phyloP scores from a whole-genome alignment of 1,139 yeast species.

The Kazachstania sp. region DNA sequence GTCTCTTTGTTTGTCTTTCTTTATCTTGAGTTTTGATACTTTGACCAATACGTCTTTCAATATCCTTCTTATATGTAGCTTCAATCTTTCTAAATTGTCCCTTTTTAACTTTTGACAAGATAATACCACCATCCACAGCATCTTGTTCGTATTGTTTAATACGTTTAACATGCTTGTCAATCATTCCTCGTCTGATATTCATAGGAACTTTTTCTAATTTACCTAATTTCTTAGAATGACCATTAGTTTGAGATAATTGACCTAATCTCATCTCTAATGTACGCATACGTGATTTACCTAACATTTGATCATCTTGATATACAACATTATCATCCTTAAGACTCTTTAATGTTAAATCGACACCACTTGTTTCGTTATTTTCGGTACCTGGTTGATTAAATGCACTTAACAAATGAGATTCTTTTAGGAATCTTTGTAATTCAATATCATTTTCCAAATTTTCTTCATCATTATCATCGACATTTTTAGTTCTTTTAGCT shows the following conservation, averaged over 20 bases:
- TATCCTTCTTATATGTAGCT: conserved; percentile 35
- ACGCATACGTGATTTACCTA: conserved; percentile 72
- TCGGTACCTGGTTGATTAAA: conserved; percentile 17
- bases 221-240: conserved; percentile 30
- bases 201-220: conserved; percentile 78
- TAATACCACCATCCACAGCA: conserved; percentile 83
- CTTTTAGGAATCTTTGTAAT: conserved; percentile 69
- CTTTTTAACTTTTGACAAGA: conserved; percentile 55
- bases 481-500: conserved; percentile 25
- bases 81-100: conserved; percentile 58
- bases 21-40: conserved; percentile 23
- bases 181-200: conserved; percentile 78
- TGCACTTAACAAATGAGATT: conserved; percentile 75
- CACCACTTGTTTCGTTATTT: conserved; percentile 52
- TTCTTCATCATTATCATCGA: conserved; percentile 33
- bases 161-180: conserved; percentile 45
- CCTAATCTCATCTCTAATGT: conserved; percentile 63
- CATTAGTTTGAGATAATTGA: conserved; percentile 44
- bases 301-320: conserved; percentile 51
- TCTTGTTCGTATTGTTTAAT: conserved; percentile 57
- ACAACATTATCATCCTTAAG: conserved; percentile 23
- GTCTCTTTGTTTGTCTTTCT: conserved; percentile 40
- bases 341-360: conserved; percentile 62
- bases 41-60: conserved; percentile 53
- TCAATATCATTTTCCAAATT: conserved; percentile 75